Evolutionary conservation across 2,329 filamentous ascomycete species (phyloP).

Genomic region (Mollisia scopiformis): DNA sequence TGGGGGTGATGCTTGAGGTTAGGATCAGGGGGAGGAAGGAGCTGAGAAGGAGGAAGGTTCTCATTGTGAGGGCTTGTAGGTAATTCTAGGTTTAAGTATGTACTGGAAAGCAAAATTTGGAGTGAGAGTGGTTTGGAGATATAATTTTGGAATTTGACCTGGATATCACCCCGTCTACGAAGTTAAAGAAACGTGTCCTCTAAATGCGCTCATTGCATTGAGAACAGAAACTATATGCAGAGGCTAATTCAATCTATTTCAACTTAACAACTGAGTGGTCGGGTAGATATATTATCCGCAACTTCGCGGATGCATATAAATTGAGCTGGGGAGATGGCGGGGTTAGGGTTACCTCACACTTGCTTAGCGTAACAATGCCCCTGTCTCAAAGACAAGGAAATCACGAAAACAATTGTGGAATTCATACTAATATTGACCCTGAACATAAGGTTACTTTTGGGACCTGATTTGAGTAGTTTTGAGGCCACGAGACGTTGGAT

Average conservation of each 20-base stretch:
- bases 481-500: too few relatives aligned
- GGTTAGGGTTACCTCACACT: not conserved
- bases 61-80: conserved; percentile 16
- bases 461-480: too few relatives aligned
- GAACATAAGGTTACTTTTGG: too few relatives aligned
- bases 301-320: conserved; percentile 1
- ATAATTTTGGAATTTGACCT: not conserved
- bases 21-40: conserved; percentile 11
- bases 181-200: conserved; percentile 25
- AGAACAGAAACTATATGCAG: not conserved
- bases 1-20: not conserved
- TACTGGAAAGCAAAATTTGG: not conserved
- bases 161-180: conserved; percentile 6
- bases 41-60: conserved; percentile 9
- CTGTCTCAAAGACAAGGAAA: too few relatives aligned
- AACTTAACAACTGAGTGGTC: conserved; percentile 10
- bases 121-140: not conserved
- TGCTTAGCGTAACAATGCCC: too few relatives aligned
- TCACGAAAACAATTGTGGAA: too few relatives aligned
- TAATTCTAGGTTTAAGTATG: not conserved
- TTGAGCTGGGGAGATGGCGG: not conserved
- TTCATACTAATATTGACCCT: too few relatives aligned
- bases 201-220: not conserved
- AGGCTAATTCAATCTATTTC: conserved; percentile 14
- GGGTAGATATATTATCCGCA: conserved; percentile 16